Evolutionary conservation across 441 rosid species (phyloP).

Genomic region (Gossypium trilobum): DNA sequence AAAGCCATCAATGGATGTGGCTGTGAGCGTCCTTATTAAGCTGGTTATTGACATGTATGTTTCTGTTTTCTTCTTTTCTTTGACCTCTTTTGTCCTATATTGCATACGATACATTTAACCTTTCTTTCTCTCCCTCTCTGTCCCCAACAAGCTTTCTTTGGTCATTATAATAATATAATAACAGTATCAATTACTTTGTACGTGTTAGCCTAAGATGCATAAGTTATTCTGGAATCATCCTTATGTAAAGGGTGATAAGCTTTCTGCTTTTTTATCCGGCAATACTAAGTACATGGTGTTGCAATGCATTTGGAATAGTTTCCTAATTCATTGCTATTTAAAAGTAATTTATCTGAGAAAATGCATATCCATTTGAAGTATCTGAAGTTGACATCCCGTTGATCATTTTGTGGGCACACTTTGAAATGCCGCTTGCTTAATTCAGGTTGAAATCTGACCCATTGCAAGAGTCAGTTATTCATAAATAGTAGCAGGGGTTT

Average conservation of each 20-base stretch:
- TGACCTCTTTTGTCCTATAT: slow-evolving; percentile 12
- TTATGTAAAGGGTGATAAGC: background rate
- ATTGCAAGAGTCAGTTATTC: background rate
- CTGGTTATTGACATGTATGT: slow-evolving; percentile 96
- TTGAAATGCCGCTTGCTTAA: background rate
- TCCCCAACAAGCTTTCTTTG: background rate
- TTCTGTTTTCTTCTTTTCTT: slow-evolving; percentile 10
- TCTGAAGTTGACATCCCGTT: background rate
- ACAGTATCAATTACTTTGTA: background rate
- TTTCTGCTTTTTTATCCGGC: background rate
- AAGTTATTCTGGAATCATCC: background rate
- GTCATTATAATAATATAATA: background rate
- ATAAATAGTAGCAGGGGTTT: background rate
- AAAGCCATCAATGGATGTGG: slow-evolving; percentile 94
- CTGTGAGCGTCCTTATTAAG: slow-evolving; percentile 92
- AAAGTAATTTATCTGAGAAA: background rate
- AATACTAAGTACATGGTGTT: background rate
- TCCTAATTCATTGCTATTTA: background rate
- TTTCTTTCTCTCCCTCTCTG: background rate
- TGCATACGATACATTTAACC: background rate
- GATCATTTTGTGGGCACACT: background rate
- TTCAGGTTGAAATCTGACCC: background rate
- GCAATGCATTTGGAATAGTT: background rate
- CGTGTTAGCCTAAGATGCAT: slow-evolving; percentile 2
- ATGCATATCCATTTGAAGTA: background rate